These are phyloP conservation scores for Diplodia mutila DNA, from an alignment of 2,329 filamentous ascomycete species.

Conservation along the genomic window DNA sequence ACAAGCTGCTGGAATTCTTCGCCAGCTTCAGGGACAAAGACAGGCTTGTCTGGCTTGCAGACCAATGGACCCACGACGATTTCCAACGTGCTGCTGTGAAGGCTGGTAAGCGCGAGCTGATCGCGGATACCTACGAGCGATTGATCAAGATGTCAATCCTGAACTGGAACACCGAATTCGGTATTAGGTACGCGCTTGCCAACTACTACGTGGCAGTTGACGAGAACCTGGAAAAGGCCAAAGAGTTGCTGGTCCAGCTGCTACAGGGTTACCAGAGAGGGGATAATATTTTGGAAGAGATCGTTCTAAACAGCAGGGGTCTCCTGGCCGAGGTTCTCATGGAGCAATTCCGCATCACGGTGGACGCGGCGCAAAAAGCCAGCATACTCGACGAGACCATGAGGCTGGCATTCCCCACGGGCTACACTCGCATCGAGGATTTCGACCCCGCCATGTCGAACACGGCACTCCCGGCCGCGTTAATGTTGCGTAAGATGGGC, in stretches of 20 bases:
- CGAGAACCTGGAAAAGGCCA: constrained; percentile 26
- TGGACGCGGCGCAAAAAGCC: constrained; percentile 26
- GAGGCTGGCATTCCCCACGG: constrained; percentile 1
- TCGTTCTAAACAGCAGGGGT: constrained; percentile 19
- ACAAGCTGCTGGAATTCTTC: not conserved
- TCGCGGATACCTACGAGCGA: not conserved
- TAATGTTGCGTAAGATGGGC: constrained; percentile 30
- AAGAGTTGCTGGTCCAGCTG: constrained; percentile 8
- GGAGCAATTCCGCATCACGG: constrained; percentile 23
- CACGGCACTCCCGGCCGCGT: not conserved
- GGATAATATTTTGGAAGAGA: not conserved
- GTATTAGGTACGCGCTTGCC: constrained; percentile 14
- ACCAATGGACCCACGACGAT: not conserved
- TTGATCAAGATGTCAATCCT: not conserved
- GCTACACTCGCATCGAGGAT: constrained; percentile 7
- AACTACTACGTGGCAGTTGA: constrained; percentile 23
- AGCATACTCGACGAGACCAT: constrained; percentile 26
- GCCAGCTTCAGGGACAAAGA: not conserved
- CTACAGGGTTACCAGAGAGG: constrained; percentile 15
- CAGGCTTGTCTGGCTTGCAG: not conserved
- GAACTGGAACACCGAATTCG: constrained; percentile 1
- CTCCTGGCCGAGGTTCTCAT: constrained; percentile 28
- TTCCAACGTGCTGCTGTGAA: constrained; percentile 3
- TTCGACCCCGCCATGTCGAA: constrained; percentile 23
- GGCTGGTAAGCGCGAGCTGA: not conserved